Evolutionary conservation across 164 flowering plant genomes (phyloP).

Genomic region (Taxillus chinensis): DNA sequence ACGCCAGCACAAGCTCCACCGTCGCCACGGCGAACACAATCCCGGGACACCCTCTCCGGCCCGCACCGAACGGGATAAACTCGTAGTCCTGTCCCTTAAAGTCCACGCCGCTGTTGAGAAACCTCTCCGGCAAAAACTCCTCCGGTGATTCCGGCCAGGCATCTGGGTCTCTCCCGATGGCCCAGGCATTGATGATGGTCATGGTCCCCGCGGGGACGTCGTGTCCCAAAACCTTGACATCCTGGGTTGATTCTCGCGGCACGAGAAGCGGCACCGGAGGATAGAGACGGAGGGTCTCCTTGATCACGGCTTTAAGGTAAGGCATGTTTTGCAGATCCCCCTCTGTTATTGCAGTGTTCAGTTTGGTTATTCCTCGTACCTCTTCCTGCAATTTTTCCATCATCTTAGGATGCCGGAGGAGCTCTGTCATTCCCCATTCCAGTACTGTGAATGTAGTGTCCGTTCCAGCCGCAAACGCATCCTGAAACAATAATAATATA

Average conservation of each 20-base stretch:
- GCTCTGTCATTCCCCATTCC: slow-evolving; percentile 43
- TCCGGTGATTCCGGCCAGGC: not conserved
- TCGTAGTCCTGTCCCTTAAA: not conserved
- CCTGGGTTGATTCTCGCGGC: slow-evolving; percentile 12
- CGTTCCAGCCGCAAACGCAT: slow-evolving; percentile 38
- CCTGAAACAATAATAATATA: slow-evolving; percentile 16
- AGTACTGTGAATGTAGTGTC: slow-evolving; percentile 23
- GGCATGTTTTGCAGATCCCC: slow-evolving; percentile 15
- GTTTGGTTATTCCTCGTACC: slow-evolving; percentile 5
- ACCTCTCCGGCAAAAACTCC: not conserved
- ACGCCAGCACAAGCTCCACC: slow-evolving; percentile 16
- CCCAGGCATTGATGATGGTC: not conserved
- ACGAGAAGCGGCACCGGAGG: slow-evolving; percentile 22
- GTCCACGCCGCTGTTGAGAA: not conserved
- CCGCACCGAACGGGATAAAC: not conserved
- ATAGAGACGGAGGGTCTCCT: slow-evolving; percentile 8
- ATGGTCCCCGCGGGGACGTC: not conserved
- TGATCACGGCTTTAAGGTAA: slow-evolving; percentile 20
- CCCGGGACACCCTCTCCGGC: slow-evolving; percentile 13
- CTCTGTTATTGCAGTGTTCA: slow-evolving; percentile 7
- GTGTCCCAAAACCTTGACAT: slow-evolving; percentile 7
- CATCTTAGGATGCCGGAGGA: slow-evolving; percentile 19
- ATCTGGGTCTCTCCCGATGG: not conserved
- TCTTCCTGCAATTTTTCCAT: slow-evolving; percentile 34
- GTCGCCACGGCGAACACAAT: slow-evolving; percentile 3